phyloP scores from a whole-genome alignment of 306 rosid species.

The Cucumis sativus region DNA sequence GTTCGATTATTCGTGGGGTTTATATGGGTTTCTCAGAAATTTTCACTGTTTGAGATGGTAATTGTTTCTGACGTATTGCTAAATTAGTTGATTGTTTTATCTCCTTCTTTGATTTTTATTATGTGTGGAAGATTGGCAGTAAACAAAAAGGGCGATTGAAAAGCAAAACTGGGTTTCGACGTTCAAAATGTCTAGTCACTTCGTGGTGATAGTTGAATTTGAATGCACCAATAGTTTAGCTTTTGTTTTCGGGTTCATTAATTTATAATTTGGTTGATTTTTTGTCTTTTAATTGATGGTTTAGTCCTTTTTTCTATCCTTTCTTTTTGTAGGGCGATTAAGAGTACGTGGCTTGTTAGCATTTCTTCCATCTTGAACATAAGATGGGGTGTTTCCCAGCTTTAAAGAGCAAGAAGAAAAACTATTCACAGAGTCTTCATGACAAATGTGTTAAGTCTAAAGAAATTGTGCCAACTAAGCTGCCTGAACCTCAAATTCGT shows the following conservation, averaged over 20 bases:
- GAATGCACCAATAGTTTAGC: not conserved
- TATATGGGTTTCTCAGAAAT: not conserved
- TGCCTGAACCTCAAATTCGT: slow-evolving; percentile 67
- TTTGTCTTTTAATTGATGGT: not conserved
- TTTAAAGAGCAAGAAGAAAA: slow-evolving; percentile 84
- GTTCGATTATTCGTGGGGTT: not conserved
- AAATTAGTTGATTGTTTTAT: not conserved
- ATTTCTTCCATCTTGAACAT: slow-evolving; percentile 11
- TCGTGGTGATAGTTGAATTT: not conserved
- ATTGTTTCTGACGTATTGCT: not conserved
- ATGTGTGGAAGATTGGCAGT: not conserved
- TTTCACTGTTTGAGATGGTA: not conserved
- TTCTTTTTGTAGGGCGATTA: slow-evolving; percentile 24
- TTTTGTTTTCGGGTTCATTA: not conserved
- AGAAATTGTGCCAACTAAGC: slow-evolving; percentile 54
- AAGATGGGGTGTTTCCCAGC: slow-evolving; percentile 93
- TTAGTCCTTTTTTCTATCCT: not conserved
- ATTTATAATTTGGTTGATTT: not conserved
- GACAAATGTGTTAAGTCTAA: slow-evolving; percentile 35
- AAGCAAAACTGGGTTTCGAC: not conserved
- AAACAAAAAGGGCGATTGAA: not conserved
- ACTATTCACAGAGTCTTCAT: slow-evolving; percentile 28
- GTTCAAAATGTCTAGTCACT: not conserved
- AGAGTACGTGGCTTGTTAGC: slow-evolving; percentile 3
- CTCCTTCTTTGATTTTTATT: not conserved